A percentile compares a stretch with the other conserved stretches of the same genome.
Evolutionary conservation across 768 basidiomycete genomes (phyloP).

Genomic region (Tylopilus balloui): DNA sequence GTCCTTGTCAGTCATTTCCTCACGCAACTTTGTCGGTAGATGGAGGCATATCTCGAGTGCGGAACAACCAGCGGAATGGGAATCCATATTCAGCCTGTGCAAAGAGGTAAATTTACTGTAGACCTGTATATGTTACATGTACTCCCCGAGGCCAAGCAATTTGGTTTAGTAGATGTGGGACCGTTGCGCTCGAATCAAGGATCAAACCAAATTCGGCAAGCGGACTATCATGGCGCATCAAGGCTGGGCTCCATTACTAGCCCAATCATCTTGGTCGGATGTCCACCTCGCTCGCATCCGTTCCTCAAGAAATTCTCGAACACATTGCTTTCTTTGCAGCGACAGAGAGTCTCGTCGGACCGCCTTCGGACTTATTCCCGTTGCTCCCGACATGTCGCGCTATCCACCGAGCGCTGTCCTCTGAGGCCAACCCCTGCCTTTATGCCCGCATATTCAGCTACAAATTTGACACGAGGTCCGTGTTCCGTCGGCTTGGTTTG

Average conservation of each 20-base stretch:
- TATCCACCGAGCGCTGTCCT: slow-evolving; percentile 47
- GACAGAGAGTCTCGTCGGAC: slow-evolving; percentile 50
- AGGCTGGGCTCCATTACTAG: too few species aligned
- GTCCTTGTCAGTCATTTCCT: slow-evolving; percentile 39
- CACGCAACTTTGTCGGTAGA: slow-evolving; percentile 50
- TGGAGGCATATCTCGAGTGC: slow-evolving; percentile 35
- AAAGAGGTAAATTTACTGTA: slow-evolving; percentile 31
- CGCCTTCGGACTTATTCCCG: slow-evolving; percentile 54
- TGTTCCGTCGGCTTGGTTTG: slow-evolving; percentile 46
- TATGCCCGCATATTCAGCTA: slow-evolving; percentile 64
- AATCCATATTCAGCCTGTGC: slow-evolving; percentile 50
- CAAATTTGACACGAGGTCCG: slow-evolving; percentile 62
- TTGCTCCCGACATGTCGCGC: slow-evolving; percentile 49
- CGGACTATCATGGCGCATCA: neutral
- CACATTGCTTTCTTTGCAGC: slow-evolving; percentile 67
- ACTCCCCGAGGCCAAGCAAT: neutral
- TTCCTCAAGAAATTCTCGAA: slow-evolving; percentile 78
- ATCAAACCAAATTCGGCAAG: slow-evolving; percentile 7
- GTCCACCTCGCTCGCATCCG: slow-evolving; percentile 36
- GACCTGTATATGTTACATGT: neutral
- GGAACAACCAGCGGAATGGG: slow-evolving; percentile 39
- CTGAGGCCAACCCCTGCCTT: slow-evolving; percentile 55
- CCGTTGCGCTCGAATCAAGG: slow-evolving; percentile 6
- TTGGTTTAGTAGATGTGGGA: neutral
- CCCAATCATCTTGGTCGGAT: slow-evolving; percentile 2